A percentile compares a stretch with the other conserved stretches of the same genome.
phyloP scores from a whole-genome alignment of 2,329 filamentous ascomycete species.

The Colletotrichum tamarilloi region DNA sequence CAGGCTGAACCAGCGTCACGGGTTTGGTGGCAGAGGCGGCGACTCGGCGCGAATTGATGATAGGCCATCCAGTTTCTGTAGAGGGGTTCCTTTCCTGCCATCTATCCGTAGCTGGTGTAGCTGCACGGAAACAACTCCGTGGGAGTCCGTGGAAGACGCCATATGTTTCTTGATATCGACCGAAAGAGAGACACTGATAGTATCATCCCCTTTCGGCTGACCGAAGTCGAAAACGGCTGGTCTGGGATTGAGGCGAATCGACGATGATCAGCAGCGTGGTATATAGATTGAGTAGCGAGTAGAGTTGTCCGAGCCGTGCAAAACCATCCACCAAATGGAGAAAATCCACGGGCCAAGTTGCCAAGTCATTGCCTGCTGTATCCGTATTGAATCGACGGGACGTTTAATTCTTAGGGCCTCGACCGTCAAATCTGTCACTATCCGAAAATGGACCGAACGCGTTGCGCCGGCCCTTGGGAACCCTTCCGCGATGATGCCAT shows the following conservation, averaged over 20 bases:
- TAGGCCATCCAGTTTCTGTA: background rate
- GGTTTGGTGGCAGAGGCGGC: background rate
- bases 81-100: background rate
- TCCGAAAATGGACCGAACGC: background rate
- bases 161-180: background rate
- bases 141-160: background rate
- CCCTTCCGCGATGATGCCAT: background rate
- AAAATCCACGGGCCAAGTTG: background rate
- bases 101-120: background rate
- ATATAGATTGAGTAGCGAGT: background rate
- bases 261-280: background rate
- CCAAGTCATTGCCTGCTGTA: background rate
- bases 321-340: background rate
- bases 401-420: background rate
- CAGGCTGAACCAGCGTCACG: slow-evolving; percentile 18
- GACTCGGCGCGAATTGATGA: slow-evolving; percentile 1
- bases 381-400: background rate
- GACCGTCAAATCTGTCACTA: background rate
- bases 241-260: background rate
- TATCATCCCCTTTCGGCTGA: too few relatives aligned
- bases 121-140: background rate
- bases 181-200: background rate
- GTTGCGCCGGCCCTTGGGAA: background rate
- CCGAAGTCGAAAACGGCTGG: background rate
- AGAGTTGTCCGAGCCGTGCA: background rate